These are phyloP conservation scores for Planoprotostelium fungivorum DNA, from an alignment of 78 protist species.

Conservation along the genomic window DNA sequence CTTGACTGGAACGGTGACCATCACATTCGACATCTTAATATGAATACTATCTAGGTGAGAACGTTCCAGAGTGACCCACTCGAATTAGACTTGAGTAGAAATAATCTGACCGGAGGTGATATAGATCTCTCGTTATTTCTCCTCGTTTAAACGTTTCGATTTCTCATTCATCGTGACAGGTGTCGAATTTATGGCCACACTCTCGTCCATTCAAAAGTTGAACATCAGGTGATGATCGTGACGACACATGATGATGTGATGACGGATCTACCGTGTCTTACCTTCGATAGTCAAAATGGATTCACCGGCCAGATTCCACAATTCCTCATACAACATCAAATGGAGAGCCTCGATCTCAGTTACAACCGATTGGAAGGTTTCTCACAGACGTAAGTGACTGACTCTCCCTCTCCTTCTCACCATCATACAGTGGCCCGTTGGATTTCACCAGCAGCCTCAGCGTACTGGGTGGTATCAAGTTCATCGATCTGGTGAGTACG, in stretches of 20 bases:
- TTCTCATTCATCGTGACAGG: background rate
- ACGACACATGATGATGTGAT: too few relatives aligned
- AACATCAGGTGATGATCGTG: too few relatives aligned
- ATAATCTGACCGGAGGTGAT: background rate
- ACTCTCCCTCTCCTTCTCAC: too few relatives aligned
- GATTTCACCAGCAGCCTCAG: background rate
- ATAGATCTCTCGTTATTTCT: too few relatives aligned
- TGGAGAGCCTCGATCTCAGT: background rate
- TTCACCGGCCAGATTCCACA: too few relatives aligned
- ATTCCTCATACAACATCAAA: too few relatives aligned
- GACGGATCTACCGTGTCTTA: too few relatives aligned
- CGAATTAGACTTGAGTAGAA: background rate
- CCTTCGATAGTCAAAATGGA: too few relatives aligned
- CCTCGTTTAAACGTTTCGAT: background rate
- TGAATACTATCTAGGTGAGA: background rate
- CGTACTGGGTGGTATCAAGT: background rate
- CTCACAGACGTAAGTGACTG: background rate
- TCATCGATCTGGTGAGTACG: too few relatives aligned
- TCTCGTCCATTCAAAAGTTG: too few relatives aligned
- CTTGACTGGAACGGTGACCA: background rate
- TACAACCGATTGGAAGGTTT: background rate
- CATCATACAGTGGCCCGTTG: too few relatives aligned
- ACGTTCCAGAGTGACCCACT: background rate
- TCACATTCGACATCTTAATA: background rate
- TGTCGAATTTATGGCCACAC: background rate